Evolutionary conservation across 805 yeast genomes (phyloP), one percentile per base, ranked within the genome.

Genomic region (Teunomyces gatunensis): DNA sequence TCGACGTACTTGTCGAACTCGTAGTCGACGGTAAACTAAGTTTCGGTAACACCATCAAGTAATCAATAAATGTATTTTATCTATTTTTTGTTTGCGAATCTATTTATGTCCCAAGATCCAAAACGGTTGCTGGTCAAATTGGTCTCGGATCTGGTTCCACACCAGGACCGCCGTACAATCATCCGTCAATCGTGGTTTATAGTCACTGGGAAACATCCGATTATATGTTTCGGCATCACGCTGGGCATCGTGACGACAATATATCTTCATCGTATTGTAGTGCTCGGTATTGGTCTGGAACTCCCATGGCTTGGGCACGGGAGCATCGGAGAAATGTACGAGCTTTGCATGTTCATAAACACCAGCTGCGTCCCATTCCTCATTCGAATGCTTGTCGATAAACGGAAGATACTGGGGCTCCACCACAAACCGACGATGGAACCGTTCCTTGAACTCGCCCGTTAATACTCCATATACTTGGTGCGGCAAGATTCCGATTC

Each of bases 231-330:
- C 58, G 45, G 40, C 45, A 44, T 59, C 58, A 2, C 33, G 45
- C 17, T 57, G 45, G 1, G 47, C 47, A 39, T 57, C 53, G 6
- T 28, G 36, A n/a, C 42, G 50, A 47, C 75, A 68, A 34, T 59
- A 53, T 2, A 64, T 60, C 48, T 62, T 60, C 39, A 52, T 53
- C n/a, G 47, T 25, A 44, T 61, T 63, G 47, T 67, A 67, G 29
- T 57, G 55, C 7, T 47, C 60, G 9, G 29, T 25, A 33, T 59
- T 52, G 42, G 59, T 54, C 41, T 63, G 61, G 3, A 51, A 34
- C 35, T 57, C 58, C 89, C 89, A 84, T 4, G 89, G 89, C 56
- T 85, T 84, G 0, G 83, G 80, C 5, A 83, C 61, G 5, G 89
- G 89, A 30, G 75, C 73, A 57, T 85, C 90, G 3, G 85, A 79